A percentile compares a stretch with the other conserved stretches of the same genome.
Conservation (phyloP, 805 yeast species). For the Osmozyma mogii region DNA sequence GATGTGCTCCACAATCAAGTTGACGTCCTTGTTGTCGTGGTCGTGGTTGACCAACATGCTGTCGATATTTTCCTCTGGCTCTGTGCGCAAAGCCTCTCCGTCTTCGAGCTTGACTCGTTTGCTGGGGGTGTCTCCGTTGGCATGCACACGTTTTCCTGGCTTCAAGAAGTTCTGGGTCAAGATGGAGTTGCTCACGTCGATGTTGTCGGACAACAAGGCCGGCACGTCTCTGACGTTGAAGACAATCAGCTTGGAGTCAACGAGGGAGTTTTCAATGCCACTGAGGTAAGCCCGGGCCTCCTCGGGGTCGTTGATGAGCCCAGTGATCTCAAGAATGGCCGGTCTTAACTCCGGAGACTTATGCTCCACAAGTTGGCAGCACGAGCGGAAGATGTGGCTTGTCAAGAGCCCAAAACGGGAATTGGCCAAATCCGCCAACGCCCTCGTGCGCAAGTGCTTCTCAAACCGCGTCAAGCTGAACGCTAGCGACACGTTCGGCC, state of each 20-base stretch:
- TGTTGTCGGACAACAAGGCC: constrained; percentile 28
- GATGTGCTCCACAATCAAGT: constrained; percentile 54
- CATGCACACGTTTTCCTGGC: constrained; percentile 15
- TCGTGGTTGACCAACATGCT: constrained; percentile 10
- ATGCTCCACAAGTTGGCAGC: constrained; percentile 52
- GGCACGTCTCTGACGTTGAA: constrained; percentile 27
- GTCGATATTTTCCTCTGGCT: constrained; percentile 13
- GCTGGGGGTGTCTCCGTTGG: constrained; percentile 4
- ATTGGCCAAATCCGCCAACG: constrained; percentile 53
- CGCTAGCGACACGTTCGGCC: constrained; percentile 43
- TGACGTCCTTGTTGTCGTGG: constrained; percentile 10
- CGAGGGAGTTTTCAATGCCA: constrained; percentile 24
- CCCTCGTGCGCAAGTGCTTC: constrained; percentile 56
- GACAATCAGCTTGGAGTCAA: constrained; percentile 28
- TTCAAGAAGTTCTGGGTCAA: constrained; percentile 34
- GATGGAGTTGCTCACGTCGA: constrained; percentile 41
- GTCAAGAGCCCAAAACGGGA: constrained; percentile 66
- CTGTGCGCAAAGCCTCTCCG: constrained; percentile 3
- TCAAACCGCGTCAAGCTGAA: constrained; percentile 62
- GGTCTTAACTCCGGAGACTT: constrained; percentile 37
- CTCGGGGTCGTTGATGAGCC: constrained; percentile 45
- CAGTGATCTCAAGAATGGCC: constrained; percentile 37
- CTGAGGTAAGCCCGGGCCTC: constrained; percentile 20
- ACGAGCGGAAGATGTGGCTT: constrained; percentile 52
- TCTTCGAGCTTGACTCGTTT: constrained; percentile 39